phyloP scores from a whole-genome alignment of 2,329 filamentous ascomycete species.

The Neophaeococcomyces mojaviensis region DNA sequence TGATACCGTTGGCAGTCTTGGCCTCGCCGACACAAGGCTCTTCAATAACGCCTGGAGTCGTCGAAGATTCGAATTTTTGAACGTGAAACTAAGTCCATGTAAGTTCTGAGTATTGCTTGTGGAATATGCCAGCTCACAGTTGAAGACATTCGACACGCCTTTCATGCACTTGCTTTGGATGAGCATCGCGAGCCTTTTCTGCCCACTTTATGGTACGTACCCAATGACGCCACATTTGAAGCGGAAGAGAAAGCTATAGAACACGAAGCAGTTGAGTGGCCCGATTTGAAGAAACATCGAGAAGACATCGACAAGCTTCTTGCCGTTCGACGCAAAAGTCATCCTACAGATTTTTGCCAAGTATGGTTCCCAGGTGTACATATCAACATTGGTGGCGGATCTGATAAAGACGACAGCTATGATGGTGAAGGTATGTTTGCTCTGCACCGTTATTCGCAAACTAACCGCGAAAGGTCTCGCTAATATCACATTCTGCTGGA shows the following conservation, averaged over 20 bases:
- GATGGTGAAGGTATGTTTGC: slow-evolving; percentile 18
- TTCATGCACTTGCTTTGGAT: slow-evolving; percentile 32
- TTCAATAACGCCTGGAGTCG: not conserved
- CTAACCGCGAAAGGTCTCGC: not conserved
- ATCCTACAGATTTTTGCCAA: slow-evolving; percentile 35
- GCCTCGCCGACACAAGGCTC: slow-evolving; percentile 6
- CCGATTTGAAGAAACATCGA: not conserved
- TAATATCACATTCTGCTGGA: slow-evolving; percentile 3
- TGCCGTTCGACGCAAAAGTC: not conserved
- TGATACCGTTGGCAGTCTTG: slow-evolving; percentile 29
- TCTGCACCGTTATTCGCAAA: not conserved
- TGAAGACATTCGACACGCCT: slow-evolving; percentile 31
- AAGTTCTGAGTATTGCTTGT: not conserved
- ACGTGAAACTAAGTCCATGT: slow-evolving; percentile 4
- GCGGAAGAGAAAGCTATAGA: not conserved
- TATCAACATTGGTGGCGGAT: slow-evolving; percentile 45
- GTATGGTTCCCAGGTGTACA: slow-evolving; percentile 52
- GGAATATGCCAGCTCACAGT: slow-evolving; percentile 17
- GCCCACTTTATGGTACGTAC: slow-evolving; percentile 46
- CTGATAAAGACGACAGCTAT: slow-evolving; percentile 24
- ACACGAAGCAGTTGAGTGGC: not conserved
- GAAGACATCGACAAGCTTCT: not conserved
- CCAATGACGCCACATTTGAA: slow-evolving; percentile 11
- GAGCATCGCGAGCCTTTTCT: slow-evolving; percentile 38
- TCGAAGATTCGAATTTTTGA: not conserved